Base-by-base conservation (phyloP, 768 basidiomycete genomes). In the Gautieria morchelliformis region DNA sequence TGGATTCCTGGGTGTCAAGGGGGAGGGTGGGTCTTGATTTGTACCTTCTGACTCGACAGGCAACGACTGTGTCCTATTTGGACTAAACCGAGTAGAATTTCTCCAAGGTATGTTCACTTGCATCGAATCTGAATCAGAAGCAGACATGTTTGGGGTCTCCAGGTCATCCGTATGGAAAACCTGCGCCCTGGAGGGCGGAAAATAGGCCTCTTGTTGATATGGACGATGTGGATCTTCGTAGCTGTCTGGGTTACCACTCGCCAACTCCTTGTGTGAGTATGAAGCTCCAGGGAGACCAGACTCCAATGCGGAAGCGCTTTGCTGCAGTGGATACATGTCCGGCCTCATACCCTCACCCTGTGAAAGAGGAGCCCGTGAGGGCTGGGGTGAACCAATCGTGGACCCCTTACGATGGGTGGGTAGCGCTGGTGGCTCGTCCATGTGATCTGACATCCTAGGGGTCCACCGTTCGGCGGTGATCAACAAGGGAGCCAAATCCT, bases 101-200 rank as follows among this genome's bases (percentile, higher is more conserved):
- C 51, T 15, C 51, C 51, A 52, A 40, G 51, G 51, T 52, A 52
- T 52, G 24, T 52, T 52, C 24, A 52, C 51, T 40, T 52, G 51
- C 37, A 52, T 37, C 37, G 51, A 52, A 52, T 52, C 51, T 39
- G 51, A 52, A 52, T 52, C 51, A 7, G 51, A 37, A 22, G 51
- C 33, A 37, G 51, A 37, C 7, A 52, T 14, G 17, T 37, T 52
- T 22, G 51, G 35, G 9, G 51, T 52, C 35, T 52, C 51, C 33
- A 11, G 15, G 12, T 49, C 48, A 14, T 19, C 24, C 17, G 8
- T 10, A 8, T 14, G 20, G 24, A 44, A 8, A 9, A n/a, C 42
- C 8, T 22, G 42, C 42, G n/a, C 2, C 42, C 17, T 9, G 42
- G 11, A 44, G 42, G 20, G 42, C 20, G 42, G 42, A n/a, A 22